phyloP scores from a whole-genome alignment of 768 basidiomycete species.

The Dendrothele bispora region DNA sequence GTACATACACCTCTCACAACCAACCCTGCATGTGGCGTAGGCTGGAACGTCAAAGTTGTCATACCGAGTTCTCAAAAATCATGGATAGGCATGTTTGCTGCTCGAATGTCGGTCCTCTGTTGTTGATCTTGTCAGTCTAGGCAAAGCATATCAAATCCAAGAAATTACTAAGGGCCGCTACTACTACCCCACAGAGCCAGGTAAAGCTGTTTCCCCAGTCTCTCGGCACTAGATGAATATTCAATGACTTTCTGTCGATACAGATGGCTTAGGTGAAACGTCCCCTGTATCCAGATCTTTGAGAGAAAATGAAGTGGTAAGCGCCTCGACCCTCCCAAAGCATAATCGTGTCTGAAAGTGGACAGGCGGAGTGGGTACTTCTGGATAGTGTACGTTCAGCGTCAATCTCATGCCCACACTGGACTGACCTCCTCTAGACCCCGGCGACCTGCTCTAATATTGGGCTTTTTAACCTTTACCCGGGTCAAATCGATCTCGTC shows the following conservation, averaged over 20 bases:
- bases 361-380: slow-evolving; percentile 83
- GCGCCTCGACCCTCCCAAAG: slow-evolving; percentile 6
- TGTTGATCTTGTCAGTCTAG: slow-evolving; percentile 32
- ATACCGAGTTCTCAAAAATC: slow-evolving; percentile 81
- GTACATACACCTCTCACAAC: slow-evolving; percentile 38
- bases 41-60: slow-evolving; percentile 81
- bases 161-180: slow-evolving; percentile 69
- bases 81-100: slow-evolving; percentile 68
- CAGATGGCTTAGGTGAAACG: slow-evolving; percentile 70
- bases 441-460: slow-evolving; percentile 93
- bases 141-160: slow-evolving; percentile 80
- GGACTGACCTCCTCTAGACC: slow-evolving; percentile 47
- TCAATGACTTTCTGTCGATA: not conserved
- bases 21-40: slow-evolving; percentile 55
- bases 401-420: slow-evolving; percentile 4
- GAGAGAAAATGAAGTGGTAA: slow-evolving; percentile 68
- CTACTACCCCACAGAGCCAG: slow-evolving; percentile 70
- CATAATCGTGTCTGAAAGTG: slow-evolving; percentile 1
- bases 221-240: slow-evolving; percentile 4
- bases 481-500: slow-evolving; percentile 86
- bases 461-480: slow-evolving; percentile 85
- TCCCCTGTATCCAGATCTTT: slow-evolving; percentile 62
- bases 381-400: slow-evolving; percentile 69
- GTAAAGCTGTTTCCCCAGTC: slow-evolving; percentile 25
- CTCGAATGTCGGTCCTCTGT: not conserved